Evolutionary conservation across 2,329 filamentous ascomycete species (phyloP), one percentile per base, ranked within the genome.

Genomic region (Aspergillus ibericus): DNA sequence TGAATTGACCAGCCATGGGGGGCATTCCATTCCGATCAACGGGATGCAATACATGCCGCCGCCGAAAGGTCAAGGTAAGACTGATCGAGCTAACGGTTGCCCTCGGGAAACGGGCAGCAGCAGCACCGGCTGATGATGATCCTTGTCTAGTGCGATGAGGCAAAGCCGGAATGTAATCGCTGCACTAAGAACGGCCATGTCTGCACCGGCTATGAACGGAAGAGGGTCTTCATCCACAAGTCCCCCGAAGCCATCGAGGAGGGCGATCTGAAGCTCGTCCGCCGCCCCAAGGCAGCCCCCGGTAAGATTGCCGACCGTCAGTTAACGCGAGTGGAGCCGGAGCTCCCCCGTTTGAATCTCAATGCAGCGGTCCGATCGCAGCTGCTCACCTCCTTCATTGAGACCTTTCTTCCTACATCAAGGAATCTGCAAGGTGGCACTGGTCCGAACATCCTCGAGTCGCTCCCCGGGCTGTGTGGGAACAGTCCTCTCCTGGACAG

Each of bases 131-230:
- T 55, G 48, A 53, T 53, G 20, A 34, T 58, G 55, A 58, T 22
- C 12, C 53, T 35, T 57, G 36, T 55, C 27, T 61, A 65, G 64
- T 69, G 65, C 48, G 67, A 70, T 56, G 61, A 64, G 55, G 56
- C 59, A 32, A 67, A 59, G 52, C 63, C 58, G 16, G 49, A 68
- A 55, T 69, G 62, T 48, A 48, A 61, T 40, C 57, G 63, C 22
- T 70, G 66, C 53, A 58, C 68, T 55, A 66, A 65, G 15, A 64
- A 67, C 27, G 62, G 65, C 57, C 65, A 66, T 56, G 27, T 63
- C 47, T 67, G 62, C 55, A 59, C 56, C n/a, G 63, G 61, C 9
- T 67, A 65, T 52, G 59, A 61, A 25, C 59, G 57, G 20, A 59
- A 56, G 38, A 56, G 29, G 40, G 48, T 59, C 12, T 67, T 66